phyloP scores from a whole-genome alignment of 1,284 basidiomycete species.

The Somion occarium region DNA sequence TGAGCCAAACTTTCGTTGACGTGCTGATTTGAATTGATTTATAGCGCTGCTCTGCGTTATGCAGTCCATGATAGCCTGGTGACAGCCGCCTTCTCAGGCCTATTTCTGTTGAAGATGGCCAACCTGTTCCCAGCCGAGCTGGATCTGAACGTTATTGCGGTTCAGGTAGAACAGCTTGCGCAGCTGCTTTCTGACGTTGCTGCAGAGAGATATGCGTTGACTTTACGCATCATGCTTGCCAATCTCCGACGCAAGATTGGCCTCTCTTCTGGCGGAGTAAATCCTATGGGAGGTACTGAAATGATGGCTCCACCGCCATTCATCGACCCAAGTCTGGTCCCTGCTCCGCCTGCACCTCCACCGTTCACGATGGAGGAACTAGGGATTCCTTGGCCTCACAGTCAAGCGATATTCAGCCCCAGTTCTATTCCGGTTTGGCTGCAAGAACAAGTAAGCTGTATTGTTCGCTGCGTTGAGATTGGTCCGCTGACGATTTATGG shows the following conservation, averaged over 20 bases:
- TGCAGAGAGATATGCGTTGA: constrained; percentile 86
- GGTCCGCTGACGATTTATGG: constrained; percentile 3
- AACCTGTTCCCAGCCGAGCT: constrained; percentile 80
- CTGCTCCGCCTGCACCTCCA: constrained; percentile 51
- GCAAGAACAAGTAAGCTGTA: constrained; percentile 63
- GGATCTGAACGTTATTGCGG: constrained; percentile 68
- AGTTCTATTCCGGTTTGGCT: constrained; percentile 76
- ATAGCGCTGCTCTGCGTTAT: constrained; percentile 77
- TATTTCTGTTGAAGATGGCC: constrained; percentile 91
- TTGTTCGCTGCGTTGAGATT: constrained; percentile 8
- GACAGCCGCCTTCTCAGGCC: constrained; percentile 86
- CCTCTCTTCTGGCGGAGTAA: constrained; percentile 51
- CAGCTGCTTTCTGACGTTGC: constrained; percentile 81
- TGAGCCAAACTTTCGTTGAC: constrained; percentile 1
- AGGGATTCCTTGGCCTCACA: constrained; percentile 72
- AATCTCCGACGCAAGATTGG: constrained; percentile 85
- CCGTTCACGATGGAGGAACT: constrained; percentile 81
- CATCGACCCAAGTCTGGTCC: constrained; percentile 45
- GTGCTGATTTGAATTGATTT: neutral
- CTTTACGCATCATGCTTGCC: constrained; percentile 86
- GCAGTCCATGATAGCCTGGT: constrained; percentile 92
- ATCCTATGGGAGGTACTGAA: constrained; percentile 29
- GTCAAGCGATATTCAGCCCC: constrained; percentile 74
- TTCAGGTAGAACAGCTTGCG: constrained; percentile 80
- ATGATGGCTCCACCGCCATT: constrained; percentile 40